Evolutionary conservation across 495 filamentous ascomycete genomes (phyloP).

Genomic region (Poronia punctata): DNA sequence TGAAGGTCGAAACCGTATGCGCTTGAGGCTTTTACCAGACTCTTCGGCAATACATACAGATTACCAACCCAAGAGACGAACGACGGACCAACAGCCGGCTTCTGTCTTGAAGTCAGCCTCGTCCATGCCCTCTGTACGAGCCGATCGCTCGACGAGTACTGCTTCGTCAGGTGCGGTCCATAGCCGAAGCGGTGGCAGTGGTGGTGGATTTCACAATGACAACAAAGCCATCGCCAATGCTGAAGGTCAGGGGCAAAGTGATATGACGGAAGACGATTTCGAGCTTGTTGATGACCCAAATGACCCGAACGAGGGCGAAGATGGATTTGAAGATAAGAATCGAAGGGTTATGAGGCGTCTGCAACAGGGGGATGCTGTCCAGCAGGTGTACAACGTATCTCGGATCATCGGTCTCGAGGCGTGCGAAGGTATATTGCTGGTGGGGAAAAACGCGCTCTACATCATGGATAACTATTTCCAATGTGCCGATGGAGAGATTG

Average conservation of each 20-base stretch:
- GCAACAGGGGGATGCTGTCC: conserved; percentile 85
- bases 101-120: conserved; percentile 38
- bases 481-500: conserved; percentile 87
- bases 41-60: conserved; percentile 58
- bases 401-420: conserved; percentile 89
- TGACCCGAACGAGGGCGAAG: conserved; percentile 73
- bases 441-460: conserved; percentile 90
- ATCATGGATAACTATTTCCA: conserved; percentile 95
- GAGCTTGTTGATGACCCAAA: conserved; percentile 79
- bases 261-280: conserved; percentile 75
- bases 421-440: conserved; percentile 80
- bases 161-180: conserved; percentile 9
- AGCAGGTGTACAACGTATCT: conserved; percentile 90
- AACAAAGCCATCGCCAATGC: conserved; percentile 15
- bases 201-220: conserved; percentile 23
- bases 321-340: conserved; percentile 93
- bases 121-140: conserved; percentile 12
- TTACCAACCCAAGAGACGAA: conserved; percentile 78
- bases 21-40: conserved; percentile 76
- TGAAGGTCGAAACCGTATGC: conserved; percentile 92
- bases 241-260: conserved; percentile 19
- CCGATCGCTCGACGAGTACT: conserved; percentile 13
- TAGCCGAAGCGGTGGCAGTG: conserved; percentile 11
- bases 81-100: conserved; percentile 24
- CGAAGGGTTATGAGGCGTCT: conserved; percentile 93